Evolutionary conservation across 768 basidiomycete genomes (phyloP).

Genomic region (Mycena rosella): DNA sequence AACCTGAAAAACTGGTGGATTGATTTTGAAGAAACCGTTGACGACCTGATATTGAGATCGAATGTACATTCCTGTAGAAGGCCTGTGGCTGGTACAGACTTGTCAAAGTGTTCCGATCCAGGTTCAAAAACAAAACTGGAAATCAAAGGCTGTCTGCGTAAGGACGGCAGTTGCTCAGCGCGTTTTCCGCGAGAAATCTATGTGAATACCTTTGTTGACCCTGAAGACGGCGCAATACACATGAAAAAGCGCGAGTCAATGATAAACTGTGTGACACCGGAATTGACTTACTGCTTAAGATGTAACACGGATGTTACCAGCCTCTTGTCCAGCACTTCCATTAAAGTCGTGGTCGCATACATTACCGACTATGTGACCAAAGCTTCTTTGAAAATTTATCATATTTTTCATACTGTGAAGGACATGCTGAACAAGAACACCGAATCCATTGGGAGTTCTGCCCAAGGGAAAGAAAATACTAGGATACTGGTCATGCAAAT

Average conservation of each 20-base stretch:
- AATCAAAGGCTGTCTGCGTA: conserved; percentile 45
- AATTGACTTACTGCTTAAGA: conserved; percentile 47
- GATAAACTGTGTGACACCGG: conserved; percentile 52
- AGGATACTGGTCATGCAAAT: conserved; percentile 51
- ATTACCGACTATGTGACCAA: conserved; percentile 61
- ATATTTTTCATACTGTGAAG: conserved; percentile 17
- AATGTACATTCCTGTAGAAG: conserved; percentile 47
- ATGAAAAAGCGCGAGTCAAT: conserved; percentile 42
- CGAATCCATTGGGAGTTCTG: conserved; percentile 37
- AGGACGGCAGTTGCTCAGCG: conserved; percentile 46
- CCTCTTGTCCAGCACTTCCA: conserved; percentile 53
- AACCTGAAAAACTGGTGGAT: conserved; percentile 28
- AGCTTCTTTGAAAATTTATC: conserved; percentile 51
- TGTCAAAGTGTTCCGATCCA: conserved; percentile 14
- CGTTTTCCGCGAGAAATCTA: conserved; percentile 49
- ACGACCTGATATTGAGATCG: conserved; percentile 45
- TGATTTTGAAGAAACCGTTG: conserved; percentile 37
- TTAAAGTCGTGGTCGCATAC: conserved; percentile 55
- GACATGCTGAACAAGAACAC: conserved; percentile 33
- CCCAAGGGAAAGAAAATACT: conserved; percentile 38
- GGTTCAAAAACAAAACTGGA: conserved; percentile 18
- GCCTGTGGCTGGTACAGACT: conserved; percentile 26
- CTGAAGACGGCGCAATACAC: background rate
- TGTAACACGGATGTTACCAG: conserved; percentile 41
- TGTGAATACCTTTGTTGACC: conserved; percentile 41